Base-by-base conservation (phyloP, 139 green algal genomes). In the Tetraselmis chui region DNA sequence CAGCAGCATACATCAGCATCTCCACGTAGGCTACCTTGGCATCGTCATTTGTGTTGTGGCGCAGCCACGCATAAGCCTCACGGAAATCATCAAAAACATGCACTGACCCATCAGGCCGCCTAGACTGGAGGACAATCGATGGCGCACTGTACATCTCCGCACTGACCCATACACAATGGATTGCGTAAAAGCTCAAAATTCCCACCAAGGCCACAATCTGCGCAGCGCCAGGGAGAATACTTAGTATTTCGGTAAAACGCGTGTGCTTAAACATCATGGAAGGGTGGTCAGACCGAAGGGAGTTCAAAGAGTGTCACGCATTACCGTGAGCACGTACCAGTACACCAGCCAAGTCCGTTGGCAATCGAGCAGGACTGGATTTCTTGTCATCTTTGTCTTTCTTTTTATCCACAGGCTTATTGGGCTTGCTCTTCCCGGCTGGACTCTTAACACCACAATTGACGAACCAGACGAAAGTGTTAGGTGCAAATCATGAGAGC, bases 31-130 rank as follows among this genome's bases (percentile, higher is more conserved):
- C 76, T 1, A 94, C 89, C 91, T 97, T 97, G 59, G 90, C 88
- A 31, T 96, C 89, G 5, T 89, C 78, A n/a, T 86, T 67, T 0
- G 94, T 98, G 89, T 98, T 98, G 86, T 97, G 85, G 1, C 88
- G 85, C 59, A 98, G 88, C 94, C 94, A 98, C 32, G 91, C 86
- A 80, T 94, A 94, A 23, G 86, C 88, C 86, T 95, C 91, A n/a
- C 94, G 89, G 88, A 97, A 98, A 88, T 98, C 94, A 83, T 98
- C 94, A 91, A 98, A 97, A 67, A 94, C 88, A 79, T 95, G 84
- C 26, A 88, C 30, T 2, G 30, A 29, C 26, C 86, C 86, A 29
- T 90, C 79, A 0, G 22, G 45, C 2, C 75, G 45, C 23, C 86
- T 83, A 25, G 88, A 88, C 90, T 97, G 93, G 79, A 98, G 88